Evolutionary conservation across 345 rosid species (phyloP), one percentile per base, ranked within the genome.

Genomic region (Pelargonium nanum): DNA sequence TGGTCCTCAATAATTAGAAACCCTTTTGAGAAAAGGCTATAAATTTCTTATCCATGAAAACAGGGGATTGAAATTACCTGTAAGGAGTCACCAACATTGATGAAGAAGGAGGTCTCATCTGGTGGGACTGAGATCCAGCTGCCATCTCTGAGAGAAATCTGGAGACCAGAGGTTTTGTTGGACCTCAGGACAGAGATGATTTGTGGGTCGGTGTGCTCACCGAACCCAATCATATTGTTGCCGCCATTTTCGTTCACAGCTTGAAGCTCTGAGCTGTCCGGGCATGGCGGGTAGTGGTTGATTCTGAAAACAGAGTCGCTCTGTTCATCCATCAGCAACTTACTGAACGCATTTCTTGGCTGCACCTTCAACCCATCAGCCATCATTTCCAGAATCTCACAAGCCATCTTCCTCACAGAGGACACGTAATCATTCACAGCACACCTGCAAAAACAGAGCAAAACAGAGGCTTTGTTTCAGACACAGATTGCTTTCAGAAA

Each of bases 181-280:
- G 98, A 91, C 69, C 89, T 76, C 10, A 91, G 60, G 51, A 86
- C 74, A 22, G 98, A 88, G 53, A 91, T 66, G 72, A 91, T 84
- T 32, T 91, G 98, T 64, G 96, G 98, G 75, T 91, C 98, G 9
- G 96, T 84, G 67, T 91, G 95, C 67, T 86, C 98, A 0, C 96
- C 96, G 58, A 91, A 81, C n/a, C 96, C 96, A 22, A 85, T 79
- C 67, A 66, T 67, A 66, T 69, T 59, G 5, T 21, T 59, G 26
- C 65, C 70, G 23, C 25, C 57, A n/a, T n/a, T n/a, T 20, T 34
- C 69, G 13, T 53, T 45, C 9, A 53, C 55, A 8, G 6, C 57
- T 19, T 62, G 62, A 67, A 26, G 58, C 55, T 23, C 9, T n/a
- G n/a, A n/a, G n/a, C n/a, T 2, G 22, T 72, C 80, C 12, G 78